Conservation (phyloP, 108 stramenopile genomes). For the Craspedostauros australis region DNA sequence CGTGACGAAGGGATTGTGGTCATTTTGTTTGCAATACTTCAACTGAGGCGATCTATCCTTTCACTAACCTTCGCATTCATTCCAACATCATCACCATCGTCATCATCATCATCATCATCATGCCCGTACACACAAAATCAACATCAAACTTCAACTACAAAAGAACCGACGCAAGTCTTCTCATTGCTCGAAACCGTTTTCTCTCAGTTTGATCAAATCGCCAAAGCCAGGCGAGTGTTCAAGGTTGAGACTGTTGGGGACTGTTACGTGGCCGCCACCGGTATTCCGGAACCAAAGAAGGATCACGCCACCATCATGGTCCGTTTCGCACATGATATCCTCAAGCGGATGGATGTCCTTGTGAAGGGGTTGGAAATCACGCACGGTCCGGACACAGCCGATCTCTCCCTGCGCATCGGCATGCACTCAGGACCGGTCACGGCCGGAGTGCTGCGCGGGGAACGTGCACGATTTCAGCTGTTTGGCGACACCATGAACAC, state of each 20-base stretch:
- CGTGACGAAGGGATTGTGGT: too few relatives aligned
- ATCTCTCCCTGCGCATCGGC: slow-evolving; percentile 35
- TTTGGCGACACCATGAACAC: slow-evolving; percentile 61
- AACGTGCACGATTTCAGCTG: slow-evolving; percentile 33
- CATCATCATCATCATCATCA: too few relatives aligned
- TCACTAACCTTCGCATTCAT: too few relatives aligned
- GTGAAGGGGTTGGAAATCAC: slow-evolving; percentile 11
- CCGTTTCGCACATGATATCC: slow-evolving; percentile 33
- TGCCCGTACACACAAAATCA: too few relatives aligned
- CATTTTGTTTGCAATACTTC: too few relatives aligned
- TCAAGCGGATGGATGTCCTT: slow-evolving; percentile 19
- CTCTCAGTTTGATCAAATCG: slow-evolving; percentile 36
- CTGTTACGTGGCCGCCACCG: slow-evolving; percentile 56
- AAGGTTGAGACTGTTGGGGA: slow-evolving; percentile 51
- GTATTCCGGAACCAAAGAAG: slow-evolving; percentile 35
- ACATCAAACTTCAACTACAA: too few relatives aligned
- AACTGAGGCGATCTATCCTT: too few relatives aligned
- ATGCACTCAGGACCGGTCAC: slow-evolving; percentile 47
- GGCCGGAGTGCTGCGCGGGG: slow-evolving; percentile 46
- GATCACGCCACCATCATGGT: slow-evolving; percentile 50
- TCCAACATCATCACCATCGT: too few relatives aligned
- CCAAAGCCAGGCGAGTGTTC: slow-evolving; percentile 35
- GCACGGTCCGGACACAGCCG: slow-evolving; percentile 27
- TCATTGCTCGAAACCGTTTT: slow-evolving; percentile 40
- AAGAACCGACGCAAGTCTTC: slow-evolving; percentile 43